Base-by-base conservation (phyloP, 2,329 filamentous ascomycete species). In the Metarhizium humberi region DNA sequence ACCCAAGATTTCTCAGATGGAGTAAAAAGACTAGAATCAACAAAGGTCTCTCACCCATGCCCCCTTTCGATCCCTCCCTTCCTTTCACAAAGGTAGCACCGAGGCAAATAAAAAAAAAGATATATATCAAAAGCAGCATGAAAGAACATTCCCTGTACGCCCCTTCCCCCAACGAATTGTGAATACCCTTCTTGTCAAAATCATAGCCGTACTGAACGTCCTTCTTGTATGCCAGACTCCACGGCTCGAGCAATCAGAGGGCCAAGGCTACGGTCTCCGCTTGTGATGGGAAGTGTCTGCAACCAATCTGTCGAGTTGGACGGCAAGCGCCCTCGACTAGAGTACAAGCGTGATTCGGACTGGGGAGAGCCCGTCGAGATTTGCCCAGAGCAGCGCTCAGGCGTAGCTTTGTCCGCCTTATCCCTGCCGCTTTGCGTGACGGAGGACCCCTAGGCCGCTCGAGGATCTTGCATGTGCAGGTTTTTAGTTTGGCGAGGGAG, bases 401-500 rank as follows among this genome's bases (percentile, higher is more conserved):
- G 32, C 16, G 50, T 48, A 52, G 50, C 16, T 57, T 55, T 55
- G 54, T 61, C 60, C 59, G 50, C 16, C 57, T 55, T 55, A 53
- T 61, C 60, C 59, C 62, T 57, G 52, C 45, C 53, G 51, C 55
- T 59, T 54, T 55, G 60, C 59, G 57, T 53, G 57, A 57, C 57
- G 54, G 58, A 36, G 55, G 54, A 38, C 54, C 62, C 57, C 64
- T 69, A 72, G 56, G 62, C 63, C 40, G 46, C 53, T n/a, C 60
- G 55, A 6, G 42, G 50, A 45, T 61, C 58, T 43, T 67, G 60
- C 53, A 69, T 56, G 61, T 74, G 68, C 51, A 74, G 62, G 58
- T 74, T 73, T 65, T 71, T 71, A 47, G 67, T 74, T 58, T 73
- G 72, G 29, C 72, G 69, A 8, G 92, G 92, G 0, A 96, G 78